A percentile compares a stretch with the other conserved stretches of the same genome.
Evolutionary conservation across 2,329 filamentous ascomycete species (phyloP).

Genomic region (Pseudogymnoascus sp.): DNA sequence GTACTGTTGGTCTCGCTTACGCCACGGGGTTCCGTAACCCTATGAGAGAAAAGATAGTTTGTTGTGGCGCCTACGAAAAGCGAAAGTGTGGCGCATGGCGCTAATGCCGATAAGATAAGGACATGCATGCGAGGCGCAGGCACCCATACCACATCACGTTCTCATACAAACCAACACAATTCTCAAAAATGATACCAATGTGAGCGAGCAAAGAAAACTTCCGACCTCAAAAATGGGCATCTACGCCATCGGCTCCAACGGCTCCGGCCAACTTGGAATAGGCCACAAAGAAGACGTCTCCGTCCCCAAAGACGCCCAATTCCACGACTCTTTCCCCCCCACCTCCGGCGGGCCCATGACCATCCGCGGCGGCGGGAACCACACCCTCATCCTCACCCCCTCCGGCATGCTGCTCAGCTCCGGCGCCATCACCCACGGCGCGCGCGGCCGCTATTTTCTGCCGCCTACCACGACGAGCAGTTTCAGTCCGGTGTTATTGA

Average conservation of each 20-base stretch:
- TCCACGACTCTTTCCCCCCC: slow-evolving; percentile 39
- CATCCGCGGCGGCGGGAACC: slow-evolving; percentile 67
- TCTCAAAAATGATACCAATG: neutral
- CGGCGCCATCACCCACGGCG: slow-evolving; percentile 53
- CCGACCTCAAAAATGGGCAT: slow-evolving; percentile 41
- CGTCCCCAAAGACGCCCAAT: slow-evolving; percentile 56
- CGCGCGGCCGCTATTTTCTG: slow-evolving; percentile 41
- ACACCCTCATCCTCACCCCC: slow-evolving; percentile 67
- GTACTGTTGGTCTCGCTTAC: slow-evolving; percentile 11
- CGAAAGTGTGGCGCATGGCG: slow-evolving; percentile 12
- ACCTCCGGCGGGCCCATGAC: slow-evolving; percentile 31
- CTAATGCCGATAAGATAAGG: slow-evolving; percentile 11
- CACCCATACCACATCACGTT: neutral
- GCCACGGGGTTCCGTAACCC: slow-evolving; percentile 11
- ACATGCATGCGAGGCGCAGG: neutral
- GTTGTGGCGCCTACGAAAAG: slow-evolving; percentile 8
- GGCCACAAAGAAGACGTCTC: slow-evolving; percentile 67
- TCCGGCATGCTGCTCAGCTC: slow-evolving; percentile 56
- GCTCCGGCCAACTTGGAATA: slow-evolving; percentile 68
- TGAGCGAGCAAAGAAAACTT: neutral
- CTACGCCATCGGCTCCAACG: slow-evolving; percentile 70
- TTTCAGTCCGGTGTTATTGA: slow-evolving; percentile 21
- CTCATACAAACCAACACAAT: neutral
- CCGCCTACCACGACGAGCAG: slow-evolving; percentile 13
- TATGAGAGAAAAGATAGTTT: slow-evolving; percentile 1